Conservation (phyloP, 2,329 filamentous ascomycete species). For the Aureobasidium mangrovei region DNA sequence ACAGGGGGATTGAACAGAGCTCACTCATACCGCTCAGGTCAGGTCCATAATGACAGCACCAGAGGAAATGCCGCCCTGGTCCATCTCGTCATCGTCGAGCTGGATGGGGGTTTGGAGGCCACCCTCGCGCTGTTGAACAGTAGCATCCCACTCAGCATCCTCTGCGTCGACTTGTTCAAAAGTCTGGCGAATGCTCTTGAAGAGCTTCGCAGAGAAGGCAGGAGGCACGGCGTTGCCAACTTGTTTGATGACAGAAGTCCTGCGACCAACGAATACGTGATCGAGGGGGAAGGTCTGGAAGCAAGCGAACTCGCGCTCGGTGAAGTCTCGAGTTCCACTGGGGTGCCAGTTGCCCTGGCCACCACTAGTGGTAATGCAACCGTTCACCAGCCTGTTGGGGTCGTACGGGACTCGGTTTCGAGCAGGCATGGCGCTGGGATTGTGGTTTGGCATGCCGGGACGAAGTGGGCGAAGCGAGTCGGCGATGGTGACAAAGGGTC, state of each 20-base stretch:
- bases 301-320: slow-evolving; percentile 56
- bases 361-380: slow-evolving; percentile 54
- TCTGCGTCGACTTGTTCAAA: slow-evolving; percentile 1
- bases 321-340: slow-evolving; percentile 54
- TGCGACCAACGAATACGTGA: slow-evolving; percentile 47
- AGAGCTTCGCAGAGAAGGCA: slow-evolving; percentile 21
- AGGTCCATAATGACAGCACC: not conserved
- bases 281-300: slow-evolving; percentile 59
- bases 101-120: not conserved
- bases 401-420: slow-evolving; percentile 34
- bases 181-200: slow-evolving; percentile 6
- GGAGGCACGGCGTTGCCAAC: slow-evolving; percentile 77
- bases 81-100: not conserved
- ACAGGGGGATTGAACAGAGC: not conserved
- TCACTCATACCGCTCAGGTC: not conserved
- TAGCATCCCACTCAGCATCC: not conserved
- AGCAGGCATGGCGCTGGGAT: slow-evolving; percentile 34
- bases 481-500: slow-evolving; percentile 33
- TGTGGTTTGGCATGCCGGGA: slow-evolving; percentile 23
- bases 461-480: slow-evolving; percentile 36
- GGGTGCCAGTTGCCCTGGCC: slow-evolving; percentile 58
- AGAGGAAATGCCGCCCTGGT: not conserved
- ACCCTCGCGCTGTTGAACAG: not conserved
- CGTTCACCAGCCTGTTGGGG: slow-evolving; percentile 39
- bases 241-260: slow-evolving; percentile 45